Percentiles rank a stretch among this genome's conserved stretches.
Conservation (phyloP, 2,329 filamentous ascomycete species). For the Exophiala aquamarina region DNA sequence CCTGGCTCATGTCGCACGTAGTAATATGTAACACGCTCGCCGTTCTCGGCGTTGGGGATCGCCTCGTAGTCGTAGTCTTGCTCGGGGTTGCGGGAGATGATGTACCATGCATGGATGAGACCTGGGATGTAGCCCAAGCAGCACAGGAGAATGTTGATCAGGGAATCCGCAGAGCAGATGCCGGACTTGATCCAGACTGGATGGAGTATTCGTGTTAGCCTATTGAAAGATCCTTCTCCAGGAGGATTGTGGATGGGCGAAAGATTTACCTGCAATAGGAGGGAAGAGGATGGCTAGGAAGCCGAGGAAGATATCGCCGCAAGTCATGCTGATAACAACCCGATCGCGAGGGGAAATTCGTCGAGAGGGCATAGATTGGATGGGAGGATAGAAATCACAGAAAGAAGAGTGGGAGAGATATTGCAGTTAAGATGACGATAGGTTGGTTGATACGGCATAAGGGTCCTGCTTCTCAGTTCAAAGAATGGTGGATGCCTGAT, state of each 20-base stretch:
- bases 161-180: slow-evolving; percentile 84
- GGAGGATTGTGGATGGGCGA: slow-evolving; percentile 3
- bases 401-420: too few species aligned
- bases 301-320: slow-evolving; percentile 36
- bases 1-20: slow-evolving; percentile 60
- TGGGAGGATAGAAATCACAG: too few species aligned
- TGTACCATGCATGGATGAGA: slow-evolving; percentile 95
- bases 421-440: too few species aligned
- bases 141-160: slow-evolving; percentile 94
- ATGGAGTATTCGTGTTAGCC: slow-evolving; percentile 4
- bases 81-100: slow-evolving; percentile 88
- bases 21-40: slow-evolving; percentile 69
- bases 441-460: too few species aligned
- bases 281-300: slow-evolving; percentile 44
- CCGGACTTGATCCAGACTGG: slow-evolving; percentile 95
- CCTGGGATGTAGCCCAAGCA: slow-evolving; percentile 77
- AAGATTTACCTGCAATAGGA: slow-evolving; percentile 50
- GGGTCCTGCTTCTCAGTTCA: too few species aligned
- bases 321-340: slow-evolving; percentile 32
- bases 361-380: too few species aligned
- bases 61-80: slow-evolving; percentile 64
- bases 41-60: slow-evolving; percentile 59
- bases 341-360: neutral
- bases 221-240: slow-evolving; percentile 3
- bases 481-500: too few species aligned